These are phyloP conservation scores for Cryphonectria parasitica DNA, from an alignment of 2,329 filamentous ascomycete genomes.

Conservation along the genomic window DNA sequence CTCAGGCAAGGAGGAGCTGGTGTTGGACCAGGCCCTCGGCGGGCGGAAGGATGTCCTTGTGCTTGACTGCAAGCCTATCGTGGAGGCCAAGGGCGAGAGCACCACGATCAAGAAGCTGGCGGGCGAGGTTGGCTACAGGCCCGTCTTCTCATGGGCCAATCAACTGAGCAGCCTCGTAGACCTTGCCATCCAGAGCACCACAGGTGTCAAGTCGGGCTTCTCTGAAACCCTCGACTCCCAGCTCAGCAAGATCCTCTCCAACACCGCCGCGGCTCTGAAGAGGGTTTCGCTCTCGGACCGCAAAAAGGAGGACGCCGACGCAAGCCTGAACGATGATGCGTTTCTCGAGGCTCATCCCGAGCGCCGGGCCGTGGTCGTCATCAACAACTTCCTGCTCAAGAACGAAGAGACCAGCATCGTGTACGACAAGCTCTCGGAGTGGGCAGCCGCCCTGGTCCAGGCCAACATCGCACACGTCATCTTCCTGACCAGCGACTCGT, in stretches of 20 bases:
- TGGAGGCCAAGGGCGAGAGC: constrained; percentile 86
- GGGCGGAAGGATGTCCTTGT: constrained; percentile 77
- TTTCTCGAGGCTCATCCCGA: constrained; percentile 91
- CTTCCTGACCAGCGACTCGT: constrained; percentile 88
- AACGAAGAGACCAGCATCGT: constrained; percentile 67
- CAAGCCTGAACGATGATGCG: constrained; percentile 75
- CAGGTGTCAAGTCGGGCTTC: constrained; percentile 91
- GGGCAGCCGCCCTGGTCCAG: constrained; percentile 84
- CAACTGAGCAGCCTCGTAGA: constrained; percentile 91
- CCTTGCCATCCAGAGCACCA: constrained; percentile 89
- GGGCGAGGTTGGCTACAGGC: constrained; percentile 82
- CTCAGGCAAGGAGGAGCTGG: constrained; percentile 86
- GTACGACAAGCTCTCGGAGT: constrained; percentile 83
- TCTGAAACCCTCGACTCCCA: constrained; percentile 91
- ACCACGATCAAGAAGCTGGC: constrained; percentile 84
- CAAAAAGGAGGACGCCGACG: constrained; percentile 74
- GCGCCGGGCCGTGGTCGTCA: constrained; percentile 77
- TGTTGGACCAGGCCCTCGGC: constrained; percentile 81
- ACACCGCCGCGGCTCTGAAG: constrained; percentile 78
- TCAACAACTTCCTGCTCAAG: constrained; percentile 91
- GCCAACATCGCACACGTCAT: constrained; percentile 92
- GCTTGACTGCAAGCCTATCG: constrained; percentile 91
- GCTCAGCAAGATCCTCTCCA: constrained; percentile 85
- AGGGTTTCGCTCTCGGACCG: constrained; percentile 72
- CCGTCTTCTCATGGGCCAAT: constrained; percentile 96